Conservation (phyloP, 306 rosid species). For the Hippophae gyantsensis region DNA sequence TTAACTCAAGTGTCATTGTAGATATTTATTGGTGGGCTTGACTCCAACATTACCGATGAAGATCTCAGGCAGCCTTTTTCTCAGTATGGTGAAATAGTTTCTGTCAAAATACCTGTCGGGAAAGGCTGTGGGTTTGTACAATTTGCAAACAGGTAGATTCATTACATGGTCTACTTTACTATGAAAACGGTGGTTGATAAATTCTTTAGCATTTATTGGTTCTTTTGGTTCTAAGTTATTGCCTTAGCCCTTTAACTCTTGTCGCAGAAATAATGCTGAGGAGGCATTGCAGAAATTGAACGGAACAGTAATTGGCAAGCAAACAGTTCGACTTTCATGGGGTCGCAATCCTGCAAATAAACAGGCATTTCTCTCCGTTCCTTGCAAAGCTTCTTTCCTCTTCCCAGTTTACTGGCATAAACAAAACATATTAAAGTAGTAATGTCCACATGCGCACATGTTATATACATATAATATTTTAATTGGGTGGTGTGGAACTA, state of each 20-base stretch:
- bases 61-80: conserved; percentile 92
- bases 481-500: no score
- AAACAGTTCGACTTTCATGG: conserved; percentile 96
- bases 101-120: conserved; percentile 95
- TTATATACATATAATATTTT: no score
- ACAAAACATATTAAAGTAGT: no score
- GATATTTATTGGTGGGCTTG: conserved; percentile 99
- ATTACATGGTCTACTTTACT: conserved; percentile 6
- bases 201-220: background rate
- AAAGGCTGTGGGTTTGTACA: conserved; percentile 98
- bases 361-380: conserved; percentile 52
- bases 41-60: conserved; percentile 79
- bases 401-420: no score
- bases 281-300: conserved; percentile 89
- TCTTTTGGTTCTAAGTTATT: conserved; percentile 5
- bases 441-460: no score
- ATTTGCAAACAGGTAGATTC: conserved; percentile 67
- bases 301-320: conserved; percentile 75
- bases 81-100: conserved; percentile 76
- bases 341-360: conserved; percentile 99
- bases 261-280: conserved; percentile 78
- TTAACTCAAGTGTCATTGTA: conserved; percentile 27
- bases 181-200: background rate
- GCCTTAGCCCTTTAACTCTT: conserved; percentile 16
- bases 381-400: conserved; percentile 3